A percentile compares a stretch with the other conserved stretches of the same genome.
Conservation (phyloP, 2,329 filamentous ascomycete genomes). For the Akanthomyces muscarius region DNA sequence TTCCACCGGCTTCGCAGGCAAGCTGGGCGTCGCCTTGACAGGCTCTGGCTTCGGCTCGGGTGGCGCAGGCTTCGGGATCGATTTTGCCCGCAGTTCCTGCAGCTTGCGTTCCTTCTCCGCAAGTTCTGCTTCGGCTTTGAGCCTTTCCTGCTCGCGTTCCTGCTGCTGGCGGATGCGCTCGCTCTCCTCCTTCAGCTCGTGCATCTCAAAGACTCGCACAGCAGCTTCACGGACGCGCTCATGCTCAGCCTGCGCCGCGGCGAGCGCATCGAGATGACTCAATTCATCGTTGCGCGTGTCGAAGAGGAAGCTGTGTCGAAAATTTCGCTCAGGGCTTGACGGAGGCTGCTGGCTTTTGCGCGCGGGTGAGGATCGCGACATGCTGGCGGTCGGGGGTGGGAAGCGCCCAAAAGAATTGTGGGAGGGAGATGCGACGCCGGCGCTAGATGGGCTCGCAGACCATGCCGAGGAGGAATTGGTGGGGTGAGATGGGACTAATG, state of each 20-base stretch:
- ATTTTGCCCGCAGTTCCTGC: conserved; percentile 44
- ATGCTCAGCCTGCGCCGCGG: conserved; percentile 62
- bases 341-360: conserved; percentile 34
- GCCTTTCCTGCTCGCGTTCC: conserved; percentile 42
- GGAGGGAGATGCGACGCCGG: background rate
- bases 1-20: conserved; percentile 17
- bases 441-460: conserved; percentile 1
- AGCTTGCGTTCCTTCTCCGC: conserved; percentile 46
- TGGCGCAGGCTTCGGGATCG: conserved; percentile 40
- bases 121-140: conserved; percentile 41
- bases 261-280: conserved; percentile 62
- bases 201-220: conserved; percentile 44
- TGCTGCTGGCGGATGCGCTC: conserved; percentile 42
- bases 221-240: conserved; percentile 56
- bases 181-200: conserved; percentile 44
- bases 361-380: conserved; percentile 43
- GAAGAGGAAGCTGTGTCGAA: conserved; percentile 57
- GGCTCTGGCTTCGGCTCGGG: conserved; percentile 17
- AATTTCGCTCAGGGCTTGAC: conserved; percentile 41
- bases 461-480: conserved; percentile 4
- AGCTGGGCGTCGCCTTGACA: conserved; percentile 16
- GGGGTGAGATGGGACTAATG: background rate
- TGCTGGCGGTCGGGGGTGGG: conserved; percentile 24
- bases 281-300: conserved; percentile 60
- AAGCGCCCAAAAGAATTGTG: background rate